Base-by-base conservation (phyloP, 2,329 filamentous ascomycete genomes). In the Davidsoniella australis region DNA sequence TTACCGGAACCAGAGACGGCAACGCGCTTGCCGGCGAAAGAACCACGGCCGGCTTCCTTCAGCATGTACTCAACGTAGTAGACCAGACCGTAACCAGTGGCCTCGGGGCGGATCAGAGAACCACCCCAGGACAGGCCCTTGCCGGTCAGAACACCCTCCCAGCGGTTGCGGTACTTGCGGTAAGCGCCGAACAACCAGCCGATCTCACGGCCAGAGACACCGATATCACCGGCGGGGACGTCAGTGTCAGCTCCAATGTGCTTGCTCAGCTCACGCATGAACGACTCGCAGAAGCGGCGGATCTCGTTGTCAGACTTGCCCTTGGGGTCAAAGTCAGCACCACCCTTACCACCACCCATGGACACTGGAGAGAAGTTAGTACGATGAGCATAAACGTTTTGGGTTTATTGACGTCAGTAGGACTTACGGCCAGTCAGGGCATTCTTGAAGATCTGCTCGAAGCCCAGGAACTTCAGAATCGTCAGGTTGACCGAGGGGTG, bases 381-480 rank as follows among this genome's bases (percentile, higher is more conserved):
- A 41, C 5, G 12, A 39, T 38, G 20, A 4, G 14, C 18, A 2
- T 7, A 37, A 23, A 26, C 38, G 18, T 12, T 33, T 46, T 10
- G n/a, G 24, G 5, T 4, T 12, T 20, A 33, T 24, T 44, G 14
- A 24, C 37, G n/a, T 37, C 6, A 41, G 41, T 33, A 18, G 12
- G 12, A 78, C 84, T 73, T 72, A 88, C 83, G 70, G 62, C 91
- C 91, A 54, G 91, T 96, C 58, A 96, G 72, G 58, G 91, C 91
- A 85, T 96, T 96, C 78, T 96, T 96, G 77, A 96, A 96, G 70
- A 89, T 93, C 72, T 96, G 91, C 79, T 98, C 91, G 62, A 96
- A 96, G 57, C 89, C 91, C 63, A 98, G 76, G 72, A 96, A 96
- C 74, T 98, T 98, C 61, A 98, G 78, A 61, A 82, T 78, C 55